phyloP scores from a whole-genome alignment of 2,329 filamentous ascomycete genomes.

The Zalaria obscura region DNA sequence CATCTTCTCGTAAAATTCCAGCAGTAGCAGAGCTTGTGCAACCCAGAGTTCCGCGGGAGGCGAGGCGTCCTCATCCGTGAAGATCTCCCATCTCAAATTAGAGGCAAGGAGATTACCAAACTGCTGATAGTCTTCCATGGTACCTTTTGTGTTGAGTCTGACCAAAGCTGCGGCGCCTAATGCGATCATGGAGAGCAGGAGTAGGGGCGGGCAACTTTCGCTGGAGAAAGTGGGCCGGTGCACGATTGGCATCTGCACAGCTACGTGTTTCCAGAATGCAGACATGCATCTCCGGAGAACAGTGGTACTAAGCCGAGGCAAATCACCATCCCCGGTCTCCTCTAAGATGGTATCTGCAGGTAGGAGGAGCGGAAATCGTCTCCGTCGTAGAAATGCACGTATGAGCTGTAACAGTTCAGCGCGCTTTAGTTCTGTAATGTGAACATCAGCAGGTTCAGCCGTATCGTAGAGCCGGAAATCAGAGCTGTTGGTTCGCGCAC shows the following conservation, averaged over 20 bases:
- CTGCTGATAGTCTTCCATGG: constrained; percentile 60
- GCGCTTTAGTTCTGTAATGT: background rate
- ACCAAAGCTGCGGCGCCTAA: constrained; percentile 80
- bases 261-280: constrained; percentile 87
- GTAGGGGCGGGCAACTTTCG: constrained; percentile 64
- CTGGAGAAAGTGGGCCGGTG: constrained; percentile 85
- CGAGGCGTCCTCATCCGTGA: constrained; percentile 73
- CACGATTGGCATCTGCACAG: constrained; percentile 78
- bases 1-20: constrained; percentile 93
- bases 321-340: constrained; percentile 3
- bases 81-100: constrained; percentile 85
- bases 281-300: constrained; percentile 90
- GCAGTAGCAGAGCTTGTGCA: constrained; percentile 71
- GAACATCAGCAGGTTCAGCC: background rate
- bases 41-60: constrained; percentile 89
- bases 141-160: constrained; percentile 56
- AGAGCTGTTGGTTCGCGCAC: background rate
- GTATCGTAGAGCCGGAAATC: background rate
- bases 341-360: background rate
- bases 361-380: background rate
- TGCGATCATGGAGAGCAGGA: constrained; percentile 75
- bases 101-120: constrained; percentile 79
- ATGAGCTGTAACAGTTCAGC: background rate
- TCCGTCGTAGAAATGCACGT: background rate
- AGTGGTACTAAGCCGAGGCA: constrained; percentile 54